phyloP scores from a whole-genome alignment of 2,329 filamentous ascomycete species.

The Escovopsis weberi region DNA sequence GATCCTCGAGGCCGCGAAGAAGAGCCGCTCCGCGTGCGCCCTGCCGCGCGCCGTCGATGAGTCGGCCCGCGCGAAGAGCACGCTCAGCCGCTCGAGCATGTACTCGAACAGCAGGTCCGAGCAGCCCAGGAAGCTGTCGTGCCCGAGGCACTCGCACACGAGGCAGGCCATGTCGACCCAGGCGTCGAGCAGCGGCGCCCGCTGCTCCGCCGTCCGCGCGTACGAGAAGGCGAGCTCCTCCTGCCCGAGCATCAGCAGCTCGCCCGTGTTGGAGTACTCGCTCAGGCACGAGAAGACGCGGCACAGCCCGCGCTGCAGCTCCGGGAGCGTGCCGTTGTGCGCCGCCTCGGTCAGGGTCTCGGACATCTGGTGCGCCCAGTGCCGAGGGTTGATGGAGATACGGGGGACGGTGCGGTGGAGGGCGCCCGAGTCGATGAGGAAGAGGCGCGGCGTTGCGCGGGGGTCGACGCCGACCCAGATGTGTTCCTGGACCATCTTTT shows the following conservation, averaged over 20 bases:
- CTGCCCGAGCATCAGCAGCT: not conserved
- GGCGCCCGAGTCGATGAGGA: not conserved
- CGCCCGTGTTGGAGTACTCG: constrained; percentile 2
- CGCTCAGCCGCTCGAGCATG: constrained; percentile 12
- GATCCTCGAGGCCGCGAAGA: constrained; percentile 11
- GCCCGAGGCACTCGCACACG: constrained; percentile 15
- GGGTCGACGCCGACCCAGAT: not conserved
- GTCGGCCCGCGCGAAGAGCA: constrained; percentile 6
- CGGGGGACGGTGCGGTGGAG: not conserved
- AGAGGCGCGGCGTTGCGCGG: not conserved
- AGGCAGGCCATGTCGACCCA: constrained; percentile 10
- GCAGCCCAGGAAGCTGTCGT: constrained; percentile 14
- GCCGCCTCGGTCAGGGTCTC: not conserved
- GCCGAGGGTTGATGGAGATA: not conserved
- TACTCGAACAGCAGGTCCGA: constrained; percentile 11
- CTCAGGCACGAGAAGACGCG: not conserved
- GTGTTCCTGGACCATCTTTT: not conserved
- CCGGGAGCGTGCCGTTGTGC: not conserved
- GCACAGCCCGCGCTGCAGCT: not conserved
- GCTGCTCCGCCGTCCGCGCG: not conserved
- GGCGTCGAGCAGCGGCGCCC: not conserved
- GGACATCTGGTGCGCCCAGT: not conserved
- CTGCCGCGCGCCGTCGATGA: constrained; percentile 1
- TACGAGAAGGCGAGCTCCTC: not conserved
- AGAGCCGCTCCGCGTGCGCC: constrained; percentile 5